Evolutionary conservation across 495 filamentous ascomycete genomes (phyloP).

Genomic region (Aspergillus sclerotiicarbonarius): DNA sequence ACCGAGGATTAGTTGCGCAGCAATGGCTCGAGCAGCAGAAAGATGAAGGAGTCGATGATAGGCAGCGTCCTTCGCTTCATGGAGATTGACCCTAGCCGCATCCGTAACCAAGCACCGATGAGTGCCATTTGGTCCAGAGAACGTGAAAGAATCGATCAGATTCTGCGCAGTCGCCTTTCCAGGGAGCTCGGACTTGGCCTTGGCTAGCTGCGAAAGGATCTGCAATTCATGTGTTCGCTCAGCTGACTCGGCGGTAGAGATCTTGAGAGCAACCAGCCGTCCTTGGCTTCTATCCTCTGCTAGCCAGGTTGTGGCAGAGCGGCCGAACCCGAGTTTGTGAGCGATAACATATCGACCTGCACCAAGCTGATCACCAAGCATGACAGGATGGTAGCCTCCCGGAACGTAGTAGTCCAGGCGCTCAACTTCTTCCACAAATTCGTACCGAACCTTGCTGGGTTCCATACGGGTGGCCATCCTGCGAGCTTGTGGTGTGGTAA

Average conservation of each 20-base stretch:
- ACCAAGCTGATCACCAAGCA: background rate
- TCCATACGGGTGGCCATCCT: too few relatives aligned
- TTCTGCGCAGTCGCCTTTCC: conserved; percentile 21
- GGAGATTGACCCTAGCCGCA: conserved; percentile 20
- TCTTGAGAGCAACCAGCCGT: conserved; percentile 28
- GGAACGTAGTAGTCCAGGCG: background rate
- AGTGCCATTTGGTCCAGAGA: conserved; percentile 40
- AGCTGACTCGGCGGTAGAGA: conserved; percentile 18
- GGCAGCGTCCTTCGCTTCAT: conserved; percentile 24
- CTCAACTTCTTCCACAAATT: background rate
- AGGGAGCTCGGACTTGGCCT: conserved; percentile 3
- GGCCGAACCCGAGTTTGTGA: conserved; percentile 24
- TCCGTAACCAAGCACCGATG: conserved; percentile 41
- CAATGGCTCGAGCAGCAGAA: conserved; percentile 33
- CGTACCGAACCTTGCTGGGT: background rate
- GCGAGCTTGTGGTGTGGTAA: too few relatives aligned
- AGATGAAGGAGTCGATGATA: conserved; percentile 26
- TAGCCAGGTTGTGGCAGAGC: conserved; percentile 29
- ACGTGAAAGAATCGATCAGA: conserved; percentile 32
- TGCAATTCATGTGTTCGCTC: background rate
- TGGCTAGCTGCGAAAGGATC: conserved; percentile 9
- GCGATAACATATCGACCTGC: conserved; percentile 4
- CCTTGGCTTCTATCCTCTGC: conserved; percentile 13
- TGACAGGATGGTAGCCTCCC: background rate
- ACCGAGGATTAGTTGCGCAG: conserved; percentile 34